Evolutionary conservation across 116 monocot genomes (phyloP), one percentile per base, ranked within the genome.

Genomic region (Zostera marina): DNA sequence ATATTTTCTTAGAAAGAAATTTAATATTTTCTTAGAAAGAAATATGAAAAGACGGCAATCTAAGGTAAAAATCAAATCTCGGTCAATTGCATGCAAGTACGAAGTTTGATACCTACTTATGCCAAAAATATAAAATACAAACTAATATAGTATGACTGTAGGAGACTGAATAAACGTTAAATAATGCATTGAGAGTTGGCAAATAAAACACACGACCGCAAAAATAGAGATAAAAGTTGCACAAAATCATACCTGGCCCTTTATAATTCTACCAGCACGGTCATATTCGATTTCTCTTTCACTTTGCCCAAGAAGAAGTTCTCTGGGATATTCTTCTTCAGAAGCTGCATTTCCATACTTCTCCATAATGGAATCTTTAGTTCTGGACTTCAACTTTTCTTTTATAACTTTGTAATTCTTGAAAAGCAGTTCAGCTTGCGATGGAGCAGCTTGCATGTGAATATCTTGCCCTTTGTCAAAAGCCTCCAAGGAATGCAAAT

Each of bases 391-490:
- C 73, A 96, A 61, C 41, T 85, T 88, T 11, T 85, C 89, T 52
- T 89, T 96, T 2, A 76, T 80, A 39, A 96, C 47, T 73, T 89
- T 82, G 62, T 72, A 96, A 68, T 89, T 89, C 63, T 77, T 85
- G 58, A 72, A 82, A 23, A 89, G 58, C 17, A 89, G 58, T 59
- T 96, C 96, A 59, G 96, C 96, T 70, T 96, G 96, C 56, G 96
- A 96, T 42, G 96, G 96, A 49, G 96, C 96, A 68, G 96, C 96
- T 74, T 96, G 96, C 96, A 96, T 89, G 64, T 96, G 96, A 53
- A 96, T 82, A 61, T 96, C 96, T 63, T 96, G 96, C 1, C 96
- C 94, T 63, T 94, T 94, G 12, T 94, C 94, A 70, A 88, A 94
- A 60, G 94, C 94, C 78, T 88, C 88, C 85, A 81, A 88, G 21